phyloP scores from a whole-genome alignment of 768 basidiomycete species.

The Macrolepiota fuliginosa region DNA sequence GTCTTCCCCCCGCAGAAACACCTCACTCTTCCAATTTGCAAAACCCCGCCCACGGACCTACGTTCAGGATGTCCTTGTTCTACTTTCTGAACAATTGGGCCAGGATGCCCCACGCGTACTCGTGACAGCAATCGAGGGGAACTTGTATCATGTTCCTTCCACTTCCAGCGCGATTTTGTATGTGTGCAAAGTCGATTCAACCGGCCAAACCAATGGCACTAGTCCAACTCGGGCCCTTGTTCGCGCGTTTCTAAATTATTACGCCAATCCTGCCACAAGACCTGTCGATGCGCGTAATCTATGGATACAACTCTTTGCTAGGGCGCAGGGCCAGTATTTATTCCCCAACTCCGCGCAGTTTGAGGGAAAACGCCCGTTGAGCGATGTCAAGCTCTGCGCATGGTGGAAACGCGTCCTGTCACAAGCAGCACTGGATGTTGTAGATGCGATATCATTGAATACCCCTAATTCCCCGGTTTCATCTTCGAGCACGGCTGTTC shows the following conservation, averaged over 20 bases:
- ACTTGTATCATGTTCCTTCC: slow-evolving; percentile 68
- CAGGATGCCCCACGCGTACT: slow-evolving; percentile 49
- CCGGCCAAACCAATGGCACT: slow-evolving; percentile 66
- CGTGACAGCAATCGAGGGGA: slow-evolving; percentile 78
- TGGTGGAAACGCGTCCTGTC: slow-evolving; percentile 90
- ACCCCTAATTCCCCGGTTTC: neutral
- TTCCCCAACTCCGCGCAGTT: slow-evolving; percentile 85
- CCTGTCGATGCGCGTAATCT: slow-evolving; percentile 55
- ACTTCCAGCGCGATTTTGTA: slow-evolving; percentile 77
- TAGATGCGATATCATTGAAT: slow-evolving; percentile 2
- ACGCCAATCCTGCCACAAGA: slow-evolving; percentile 59
- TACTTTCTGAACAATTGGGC: slow-evolving; percentile 59
- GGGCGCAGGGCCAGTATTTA: slow-evolving; percentile 88
- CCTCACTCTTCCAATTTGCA: slow-evolving; percentile 74
- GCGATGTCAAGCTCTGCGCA: slow-evolving; percentile 75
- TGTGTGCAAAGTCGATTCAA: slow-evolving; percentile 92
- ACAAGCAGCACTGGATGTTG: slow-evolving; percentile 46
- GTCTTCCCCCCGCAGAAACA: slow-evolving; percentile 64
- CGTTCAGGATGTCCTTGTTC: slow-evolving; percentile 74
- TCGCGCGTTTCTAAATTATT: slow-evolving; percentile 60
- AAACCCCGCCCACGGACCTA: slow-evolving; percentile 61
- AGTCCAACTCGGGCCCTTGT: slow-evolving; percentile 74
- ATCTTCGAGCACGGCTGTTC: slow-evolving; percentile 6
- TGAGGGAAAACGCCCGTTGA: slow-evolving; percentile 66
- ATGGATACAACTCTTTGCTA: slow-evolving; percentile 88